Evolutionary conservation across 2,329 filamentous ascomycete genomes (phyloP), one percentile per base, ranked within the genome.

Genomic region (Colletotrichum sansevieriae): DNA sequence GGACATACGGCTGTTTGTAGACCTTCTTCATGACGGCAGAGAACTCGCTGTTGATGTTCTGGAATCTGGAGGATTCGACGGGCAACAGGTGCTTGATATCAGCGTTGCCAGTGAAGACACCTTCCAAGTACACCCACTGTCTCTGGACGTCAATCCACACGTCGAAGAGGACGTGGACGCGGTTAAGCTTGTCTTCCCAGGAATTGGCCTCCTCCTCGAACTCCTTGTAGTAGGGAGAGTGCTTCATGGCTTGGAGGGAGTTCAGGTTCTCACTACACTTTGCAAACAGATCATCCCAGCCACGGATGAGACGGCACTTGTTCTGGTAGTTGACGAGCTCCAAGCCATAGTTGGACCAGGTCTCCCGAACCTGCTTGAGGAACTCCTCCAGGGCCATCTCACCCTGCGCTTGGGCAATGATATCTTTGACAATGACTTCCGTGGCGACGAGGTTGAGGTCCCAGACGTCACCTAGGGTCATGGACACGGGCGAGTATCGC

Each of bases 91-190:
- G 95, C 82, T 98, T 99, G 84, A 99, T 99, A 76, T 99, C 96
- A 44, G 94, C 95, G 77, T 99, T 99, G 68, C 96, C 96, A 1
- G 95, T 98, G 78, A 99, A 99, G 39, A 99, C 96, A 73, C 96
- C 96, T 81, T 99, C 97, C 5, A 99, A 88, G 78, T 99, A 99
- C 8, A 99, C 96, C 96, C 96, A 99, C 82, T 99, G 96, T 70
- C 97, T 92, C 80, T 99, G 96, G n/a, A 99, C 97, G 81, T 99
- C 97, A 74, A 99, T 99, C 97, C 97, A 99, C 15, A 99, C 95
- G 78, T 99, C 96, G 76, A 99, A 99, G 10, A 99, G 87, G 15
- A 99, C 94, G 77, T 99, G 96, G 2, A 99, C 94, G 52, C 96
- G 90, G 79, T 98, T 99, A 29, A 99, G 87, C 79, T 97, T 97